Evolutionary conservation across 768 basidiomycete species (phyloP).

Genomic region (Agaricus bisporus): DNA sequence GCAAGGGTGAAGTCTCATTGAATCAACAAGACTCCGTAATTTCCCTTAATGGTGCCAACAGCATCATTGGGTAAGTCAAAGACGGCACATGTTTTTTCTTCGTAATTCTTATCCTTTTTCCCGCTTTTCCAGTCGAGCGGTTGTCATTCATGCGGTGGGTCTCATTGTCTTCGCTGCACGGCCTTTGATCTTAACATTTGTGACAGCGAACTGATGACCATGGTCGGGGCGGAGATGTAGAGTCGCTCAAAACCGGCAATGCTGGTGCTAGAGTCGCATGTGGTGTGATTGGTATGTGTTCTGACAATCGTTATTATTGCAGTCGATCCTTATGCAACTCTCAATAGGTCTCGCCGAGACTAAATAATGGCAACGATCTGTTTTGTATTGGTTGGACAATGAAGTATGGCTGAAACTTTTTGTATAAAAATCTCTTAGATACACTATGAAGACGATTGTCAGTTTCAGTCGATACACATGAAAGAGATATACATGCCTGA

Average conservation of each 20-base stretch:
- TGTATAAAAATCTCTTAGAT: conserved; percentile 10
- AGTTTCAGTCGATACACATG: not conserved
- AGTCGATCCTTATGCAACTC: not conserved
- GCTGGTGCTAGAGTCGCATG: conserved; percentile 75
- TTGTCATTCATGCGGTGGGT: conserved; percentile 69
- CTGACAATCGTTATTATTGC: not conserved
- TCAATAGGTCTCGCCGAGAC: conserved; percentile 5
- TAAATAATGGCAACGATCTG: not conserved
- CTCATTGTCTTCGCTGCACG: not conserved
- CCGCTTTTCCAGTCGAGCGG: conserved; percentile 41
- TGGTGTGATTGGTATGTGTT: conserved; percentile 60
- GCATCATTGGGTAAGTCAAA: conserved; percentile 55
- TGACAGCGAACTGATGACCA: conserved; percentile 70
- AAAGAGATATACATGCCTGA: conserved; percentile 30
- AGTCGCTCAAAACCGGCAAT: conserved; percentile 75
- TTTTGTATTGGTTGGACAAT: not conserved
- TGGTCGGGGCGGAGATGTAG: conserved; percentile 60
- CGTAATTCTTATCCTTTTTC: not conserved
- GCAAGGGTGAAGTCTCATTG: conserved; percentile 49
- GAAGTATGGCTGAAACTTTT: not conserved
- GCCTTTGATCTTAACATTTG: not conserved
- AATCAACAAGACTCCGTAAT: conserved; percentile 53
- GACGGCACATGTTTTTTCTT: not conserved
- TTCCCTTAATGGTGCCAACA: conserved; percentile 60
- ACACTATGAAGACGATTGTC: conserved; percentile 9